These are phyloP conservation scores for Linum lewisii DNA, from an alignment of 345 rosid genomes.

Conservation along the genomic window DNA sequence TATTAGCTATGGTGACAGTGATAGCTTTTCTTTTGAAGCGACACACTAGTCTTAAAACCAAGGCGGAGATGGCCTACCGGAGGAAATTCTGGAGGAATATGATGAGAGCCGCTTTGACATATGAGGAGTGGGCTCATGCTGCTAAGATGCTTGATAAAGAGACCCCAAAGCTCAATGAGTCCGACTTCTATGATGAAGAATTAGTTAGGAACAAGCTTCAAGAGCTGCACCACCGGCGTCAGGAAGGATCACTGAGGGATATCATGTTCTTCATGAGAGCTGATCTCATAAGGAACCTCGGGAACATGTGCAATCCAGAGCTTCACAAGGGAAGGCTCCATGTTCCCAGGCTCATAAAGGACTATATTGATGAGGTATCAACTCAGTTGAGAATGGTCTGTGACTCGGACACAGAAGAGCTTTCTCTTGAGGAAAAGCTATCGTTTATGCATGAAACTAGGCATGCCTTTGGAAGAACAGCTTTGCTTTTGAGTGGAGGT, in stretches of 20 bases:
- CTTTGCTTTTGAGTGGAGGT: slow-evolving; percentile 96
- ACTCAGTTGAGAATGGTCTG: slow-evolving; percentile 93
- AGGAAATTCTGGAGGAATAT: slow-evolving; percentile 98
- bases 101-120: slow-evolving; percentile 83
- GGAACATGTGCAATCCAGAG: slow-evolving; percentile 94
- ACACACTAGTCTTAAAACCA: slow-evolving; percentile 65
- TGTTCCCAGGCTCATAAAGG: slow-evolving; percentile 82
- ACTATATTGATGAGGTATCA: slow-evolving; percentile 85
- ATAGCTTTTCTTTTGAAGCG: slow-evolving; percentile 81
- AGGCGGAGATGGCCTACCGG: slow-evolving; percentile 90
- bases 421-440: slow-evolving; percentile 88
- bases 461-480: slow-evolving; percentile 96
- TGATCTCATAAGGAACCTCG: slow-evolving; percentile 85
- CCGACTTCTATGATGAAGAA: slow-evolving; percentile 75
- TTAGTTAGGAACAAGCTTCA: slow-evolving; percentile 76
- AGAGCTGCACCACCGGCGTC: slow-evolving; percentile 79
- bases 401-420: slow-evolving; percentile 77
- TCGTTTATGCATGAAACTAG: slow-evolving; percentile 94
- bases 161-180: slow-evolving; percentile 65
- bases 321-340: slow-evolving; percentile 98
- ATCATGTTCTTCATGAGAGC: slow-evolving; percentile 96
- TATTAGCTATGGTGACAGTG: slow-evolving; percentile 76
- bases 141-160: slow-evolving; percentile 95
- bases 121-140: slow-evolving; percentile 98
- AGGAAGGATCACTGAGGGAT: slow-evolving; percentile 80